Percentiles rank a stretch among this genome's conserved stretches.
These are phyloP conservation scores for Dactylella cylindrospora DNA, from an alignment of 2,329 filamentous ascomycete species.

Conservation along the genomic window DNA sequence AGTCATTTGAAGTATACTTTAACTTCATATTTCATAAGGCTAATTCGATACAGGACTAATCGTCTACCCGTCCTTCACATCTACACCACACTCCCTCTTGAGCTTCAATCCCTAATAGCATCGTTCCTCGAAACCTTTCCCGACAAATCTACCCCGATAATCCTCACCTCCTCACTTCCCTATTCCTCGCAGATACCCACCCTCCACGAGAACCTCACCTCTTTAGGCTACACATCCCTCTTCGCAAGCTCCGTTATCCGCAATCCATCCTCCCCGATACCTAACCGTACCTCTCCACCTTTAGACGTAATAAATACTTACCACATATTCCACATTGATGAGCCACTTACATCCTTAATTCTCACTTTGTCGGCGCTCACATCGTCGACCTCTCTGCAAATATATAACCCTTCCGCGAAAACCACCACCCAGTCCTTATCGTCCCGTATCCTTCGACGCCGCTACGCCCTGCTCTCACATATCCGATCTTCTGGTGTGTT, in stretches of 20 bases:
- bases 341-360: constrained; percentile 77
- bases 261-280: constrained; percentile 75
- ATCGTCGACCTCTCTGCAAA: constrained; percentile 40
- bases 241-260: constrained; percentile 72
- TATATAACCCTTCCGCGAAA: constrained; percentile 57
- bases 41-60: constrained; percentile 31
- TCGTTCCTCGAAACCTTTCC: constrained; percentile 71
- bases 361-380: constrained; percentile 84
- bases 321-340: constrained; percentile 77
- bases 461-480: constrained; percentile 81
- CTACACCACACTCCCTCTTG: constrained; percentile 67
- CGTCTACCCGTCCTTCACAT: constrained; percentile 48
- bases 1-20: too few relatives aligned
- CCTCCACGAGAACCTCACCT: constrained; percentile 60
- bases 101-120: constrained; percentile 61
- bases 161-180: constrained; percentile 86
- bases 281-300: constrained; percentile 72
- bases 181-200: constrained; percentile 72
- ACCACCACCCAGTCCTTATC: constrained; percentile 52
- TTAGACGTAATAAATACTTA: constrained; percentile 19
- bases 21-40: not conserved
- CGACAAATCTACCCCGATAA: constrained; percentile 64
- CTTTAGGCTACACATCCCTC: constrained; percentile 68
- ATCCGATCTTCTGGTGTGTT: constrained; percentile 80
- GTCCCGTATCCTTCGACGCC: constrained; percentile 68